Evolutionary conservation across 345 rosid species (phyloP).

Genomic region (Lumnitzera littorea): DNA sequence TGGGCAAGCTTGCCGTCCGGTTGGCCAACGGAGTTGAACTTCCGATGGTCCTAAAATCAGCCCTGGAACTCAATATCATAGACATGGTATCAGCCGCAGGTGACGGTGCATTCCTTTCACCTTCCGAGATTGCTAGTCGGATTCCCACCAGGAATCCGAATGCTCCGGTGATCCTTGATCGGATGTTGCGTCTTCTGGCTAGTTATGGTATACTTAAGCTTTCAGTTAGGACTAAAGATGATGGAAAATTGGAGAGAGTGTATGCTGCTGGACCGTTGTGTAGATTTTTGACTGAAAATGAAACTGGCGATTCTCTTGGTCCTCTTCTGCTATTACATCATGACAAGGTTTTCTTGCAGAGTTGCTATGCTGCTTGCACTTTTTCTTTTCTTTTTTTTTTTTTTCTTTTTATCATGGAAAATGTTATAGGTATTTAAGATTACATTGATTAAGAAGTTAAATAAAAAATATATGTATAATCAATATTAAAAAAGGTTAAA

Average conservation of each 20-base stretch:
- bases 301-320: constrained; percentile 28
- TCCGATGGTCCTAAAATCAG: constrained; percentile 43
- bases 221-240: background rate
- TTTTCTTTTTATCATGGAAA: too few relatives aligned
- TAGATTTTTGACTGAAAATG: constrained; percentile 28
- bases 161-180: constrained; percentile 32
- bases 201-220: constrained; percentile 30
- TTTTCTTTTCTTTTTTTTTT: background rate
- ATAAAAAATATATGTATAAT: too few relatives aligned
- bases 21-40: constrained; percentile 22
- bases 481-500: too few relatives aligned
- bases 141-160: constrained; percentile 34
- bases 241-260: constrained; percentile 17
- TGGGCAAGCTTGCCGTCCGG: constrained; percentile 29
- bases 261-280: constrained; percentile 36
- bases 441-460: too few relatives aligned
- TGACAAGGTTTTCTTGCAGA: constrained; percentile 30
- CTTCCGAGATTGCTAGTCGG: constrained; percentile 27
- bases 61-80: constrained; percentile 37
- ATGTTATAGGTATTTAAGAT: background rate
- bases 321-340: constrained; percentile 31
- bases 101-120: constrained; percentile 22
- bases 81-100: constrained; percentile 26
- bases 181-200: constrained; percentile 42
- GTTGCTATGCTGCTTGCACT: constrained; percentile 23